Percentiles rank a stretch among this genome's conserved stretches.
Evolutionary conservation across 2,329 filamentous ascomycete species (phyloP).

Genomic region (Cryphonectria nitschkei): DNA sequence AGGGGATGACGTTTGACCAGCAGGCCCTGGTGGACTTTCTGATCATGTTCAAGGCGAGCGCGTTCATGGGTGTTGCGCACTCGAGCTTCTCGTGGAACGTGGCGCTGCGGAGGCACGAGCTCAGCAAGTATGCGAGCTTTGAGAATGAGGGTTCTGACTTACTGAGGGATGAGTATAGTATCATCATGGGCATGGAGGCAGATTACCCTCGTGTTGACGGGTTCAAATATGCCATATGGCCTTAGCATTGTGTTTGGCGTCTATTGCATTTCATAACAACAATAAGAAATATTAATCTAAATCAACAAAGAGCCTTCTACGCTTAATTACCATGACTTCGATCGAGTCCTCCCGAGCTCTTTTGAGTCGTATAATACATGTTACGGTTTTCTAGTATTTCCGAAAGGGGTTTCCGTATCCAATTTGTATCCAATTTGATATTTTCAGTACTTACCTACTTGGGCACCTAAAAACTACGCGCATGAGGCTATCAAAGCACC

Average conservation of each 20-base stretch:
- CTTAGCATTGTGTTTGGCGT: slow-evolving; percentile 26
- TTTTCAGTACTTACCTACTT: neutral
- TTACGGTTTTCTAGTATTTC: neutral
- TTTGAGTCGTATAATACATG: no score
- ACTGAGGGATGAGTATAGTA: slow-evolving; percentile 38
- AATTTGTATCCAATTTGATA: neutral
- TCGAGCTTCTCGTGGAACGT: slow-evolving; percentile 42
- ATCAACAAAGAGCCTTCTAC: no score
- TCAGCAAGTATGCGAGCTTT: slow-evolving; percentile 35
- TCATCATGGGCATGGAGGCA: slow-evolving; percentile 38
- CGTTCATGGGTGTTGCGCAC: slow-evolving; percentile 40
- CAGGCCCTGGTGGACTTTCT: slow-evolving; percentile 40
- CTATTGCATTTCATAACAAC: neutral
- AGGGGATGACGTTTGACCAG: slow-evolving; percentile 39
- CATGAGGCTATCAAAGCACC: neutral
- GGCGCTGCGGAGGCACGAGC: slow-evolving; percentile 39
- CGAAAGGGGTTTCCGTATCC: no score
- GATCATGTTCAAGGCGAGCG: slow-evolving; percentile 39
- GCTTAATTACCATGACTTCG: no score
- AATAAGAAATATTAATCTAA: neutral
- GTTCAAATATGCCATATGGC: slow-evolving; percentile 38
- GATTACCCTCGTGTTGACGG: slow-evolving; percentile 39
- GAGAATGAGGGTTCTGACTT: slow-evolving; percentile 39
- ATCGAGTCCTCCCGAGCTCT: no score
- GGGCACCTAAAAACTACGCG: neutral